A percentile compares a stretch with the other conserved stretches of the same genome.
phyloP scores from a whole-genome alignment of 225 moss, liverwort and hornwort species.

The Bryum argenteum region DNA sequence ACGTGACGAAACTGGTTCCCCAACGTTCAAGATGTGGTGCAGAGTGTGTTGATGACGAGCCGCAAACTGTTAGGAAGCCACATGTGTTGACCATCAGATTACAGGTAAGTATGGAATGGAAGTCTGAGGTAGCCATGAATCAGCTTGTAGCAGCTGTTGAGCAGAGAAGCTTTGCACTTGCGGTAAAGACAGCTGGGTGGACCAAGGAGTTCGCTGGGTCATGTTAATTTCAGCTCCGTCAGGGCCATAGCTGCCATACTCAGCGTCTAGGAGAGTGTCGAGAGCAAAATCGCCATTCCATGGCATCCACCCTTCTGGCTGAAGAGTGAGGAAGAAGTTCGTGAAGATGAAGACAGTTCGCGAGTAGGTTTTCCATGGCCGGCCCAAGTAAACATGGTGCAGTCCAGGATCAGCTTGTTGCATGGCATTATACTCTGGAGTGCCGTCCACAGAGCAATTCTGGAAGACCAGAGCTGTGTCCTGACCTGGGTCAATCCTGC shows the following conservation, averaged over 20 bases:
- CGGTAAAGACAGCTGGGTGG: conserved; percentile 39
- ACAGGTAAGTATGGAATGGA: conserved; percentile 32
- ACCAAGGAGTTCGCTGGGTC: conserved; percentile 41
- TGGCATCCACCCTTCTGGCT: conserved; percentile 41
- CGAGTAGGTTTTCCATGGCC: conserved; percentile 84
- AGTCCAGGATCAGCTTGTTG: conserved; percentile 25
- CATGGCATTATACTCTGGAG: conserved; percentile 46
- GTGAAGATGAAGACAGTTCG: conserved; percentile 59
- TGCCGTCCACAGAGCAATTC: conserved; percentile 70
- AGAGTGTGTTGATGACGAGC: neutral
- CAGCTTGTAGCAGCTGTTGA: conserved; percentile 34
- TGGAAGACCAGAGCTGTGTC: conserved; percentile 73
- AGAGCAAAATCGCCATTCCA: conserved; percentile 54
- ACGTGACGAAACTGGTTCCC: neutral
- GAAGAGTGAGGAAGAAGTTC: conserved; percentile 24
- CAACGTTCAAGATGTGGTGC: neutral
- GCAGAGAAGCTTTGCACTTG: conserved; percentile 43
- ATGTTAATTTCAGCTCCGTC: conserved; percentile 38
- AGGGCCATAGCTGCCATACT: conserved; percentile 56
- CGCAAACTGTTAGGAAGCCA: neutral
- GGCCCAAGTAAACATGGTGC: conserved; percentile 61
- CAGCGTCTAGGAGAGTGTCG: conserved; percentile 66
- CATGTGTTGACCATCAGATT: conserved; percentile 15
- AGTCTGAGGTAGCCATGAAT: conserved; percentile 48
- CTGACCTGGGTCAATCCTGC: conserved; percentile 77